Percentiles rank a stretch among this genome's conserved stretches.
Conservation (phyloP, 2,329 filamentous ascomycete genomes). For the Dactylellina cionopaga region DNA sequence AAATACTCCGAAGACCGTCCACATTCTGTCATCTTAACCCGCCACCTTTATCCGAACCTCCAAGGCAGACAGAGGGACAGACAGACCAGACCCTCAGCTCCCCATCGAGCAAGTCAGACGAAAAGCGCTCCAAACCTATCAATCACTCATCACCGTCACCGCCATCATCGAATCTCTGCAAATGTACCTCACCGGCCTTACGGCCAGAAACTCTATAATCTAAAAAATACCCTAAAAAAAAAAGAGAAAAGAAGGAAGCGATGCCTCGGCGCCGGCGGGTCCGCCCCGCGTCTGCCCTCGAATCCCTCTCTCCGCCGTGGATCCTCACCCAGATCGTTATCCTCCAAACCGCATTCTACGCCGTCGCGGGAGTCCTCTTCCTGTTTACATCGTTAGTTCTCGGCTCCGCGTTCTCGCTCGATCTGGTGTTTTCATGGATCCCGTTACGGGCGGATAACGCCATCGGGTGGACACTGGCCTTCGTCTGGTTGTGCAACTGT, state of each 20-base stretch:
- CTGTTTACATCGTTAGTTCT: slow-evolving; percentile 70
- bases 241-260: not conserved
- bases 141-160: too few species aligned
- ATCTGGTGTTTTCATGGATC: slow-evolving; percentile 68
- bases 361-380: slow-evolving; percentile 66
- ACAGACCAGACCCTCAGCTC: too few species aligned
- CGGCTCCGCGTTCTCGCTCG: slow-evolving; percentile 67
- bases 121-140: too few species aligned
- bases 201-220: too few species aligned
- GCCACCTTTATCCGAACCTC: too few species aligned
- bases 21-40: too few species aligned
- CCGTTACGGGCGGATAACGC: slow-evolving; percentile 71
- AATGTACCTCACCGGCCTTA: too few species aligned
- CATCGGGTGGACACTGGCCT: slow-evolving; percentile 70
- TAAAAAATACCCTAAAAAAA: not conserved
- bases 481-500: slow-evolving; percentile 69
- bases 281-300: slow-evolving; percentile 68
- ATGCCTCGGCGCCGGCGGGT: slow-evolving; percentile 70
- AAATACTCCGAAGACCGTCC: too few species aligned
- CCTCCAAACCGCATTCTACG: slow-evolving; percentile 69
- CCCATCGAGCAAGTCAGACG: too few species aligned
- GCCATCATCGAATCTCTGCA: too few species aligned
- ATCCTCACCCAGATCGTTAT: slow-evolving; percentile 70
- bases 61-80: too few species aligned
- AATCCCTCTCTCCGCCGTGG: slow-evolving; percentile 70